Conservation (phyloP, 208 protist genomes). For the Acanthamoeba culbertsoni region DNA sequence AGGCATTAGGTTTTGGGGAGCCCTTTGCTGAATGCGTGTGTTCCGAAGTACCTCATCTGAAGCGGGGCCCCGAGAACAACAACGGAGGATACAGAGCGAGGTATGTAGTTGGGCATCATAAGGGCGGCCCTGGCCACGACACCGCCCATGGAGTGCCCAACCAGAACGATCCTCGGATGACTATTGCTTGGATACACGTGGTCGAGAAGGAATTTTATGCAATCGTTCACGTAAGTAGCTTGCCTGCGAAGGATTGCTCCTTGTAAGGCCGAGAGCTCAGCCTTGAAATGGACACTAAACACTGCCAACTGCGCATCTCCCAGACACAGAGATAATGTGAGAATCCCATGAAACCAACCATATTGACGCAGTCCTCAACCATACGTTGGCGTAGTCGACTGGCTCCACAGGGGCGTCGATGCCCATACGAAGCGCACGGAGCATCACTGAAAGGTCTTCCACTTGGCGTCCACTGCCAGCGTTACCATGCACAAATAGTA, state of each 20-base stretch:
- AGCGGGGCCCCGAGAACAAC: slow-evolving; percentile 5
- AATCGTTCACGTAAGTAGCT: slow-evolving; percentile 5
- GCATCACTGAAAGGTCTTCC: not conserved
- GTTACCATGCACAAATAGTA: slow-evolving; percentile 10
- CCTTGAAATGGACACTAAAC: not conserved
- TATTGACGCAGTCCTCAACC: not conserved
- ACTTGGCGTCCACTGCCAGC: not conserved
- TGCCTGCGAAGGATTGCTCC: not conserved
- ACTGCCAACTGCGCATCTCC: not conserved
- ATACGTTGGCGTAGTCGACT: not conserved
- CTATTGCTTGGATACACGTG: not conserved
- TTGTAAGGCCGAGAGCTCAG: slow-evolving; percentile 33
- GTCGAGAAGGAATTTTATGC: not conserved
- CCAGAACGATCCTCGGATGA: not conserved
- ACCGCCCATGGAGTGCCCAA: slow-evolving; percentile 56
- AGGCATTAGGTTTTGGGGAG: not conserved
- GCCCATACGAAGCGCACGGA: not conserved
- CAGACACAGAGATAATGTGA: not conserved
- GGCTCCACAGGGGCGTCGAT: not conserved
- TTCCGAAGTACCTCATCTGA: not conserved
- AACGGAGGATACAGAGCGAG: not conserved
- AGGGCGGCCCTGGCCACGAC: slow-evolving; percentile 24
- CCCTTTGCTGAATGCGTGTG: no score
- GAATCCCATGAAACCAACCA: no score
- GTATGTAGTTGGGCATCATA: not conserved